Base-by-base conservation (phyloP, 148 eudicot genomes). In the Pouteria glomerata region DNA sequence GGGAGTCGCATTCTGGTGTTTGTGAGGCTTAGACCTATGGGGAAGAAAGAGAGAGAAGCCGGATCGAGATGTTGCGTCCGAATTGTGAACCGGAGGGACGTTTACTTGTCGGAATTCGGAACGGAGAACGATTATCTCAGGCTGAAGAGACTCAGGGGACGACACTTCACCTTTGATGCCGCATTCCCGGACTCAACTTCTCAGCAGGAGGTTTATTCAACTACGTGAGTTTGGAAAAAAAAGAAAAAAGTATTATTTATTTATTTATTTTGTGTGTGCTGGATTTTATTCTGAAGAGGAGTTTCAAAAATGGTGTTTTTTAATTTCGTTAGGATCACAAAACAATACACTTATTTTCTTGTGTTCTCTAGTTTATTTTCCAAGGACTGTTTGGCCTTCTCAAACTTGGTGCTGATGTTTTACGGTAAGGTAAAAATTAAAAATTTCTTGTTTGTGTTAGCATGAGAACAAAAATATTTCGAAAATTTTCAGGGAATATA, bases 91-190 rank as follows among this genome's bases (percentile, higher is more conserved):
- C 71, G 84, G 63, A 79, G 88, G 23, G 97, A 92, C 53, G 87
- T 92, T 78, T 92, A 84, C 62, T 69, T 92, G 85, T 88, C 97
- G 1, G 97, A 92, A 41, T 83, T 86, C 8, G 87, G 86, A 0
- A 79, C 80, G 0, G 97, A 92, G 74, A 77, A 85, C 50, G 97
- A 92, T 66, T 92, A 92, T 77, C 84, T 92, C 16, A 71, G 97
- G 84, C 81, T 92, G 41, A 92, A 90, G 84, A 88, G 97, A 73
- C 83, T 92, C 11, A 77, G 88, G 3, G 97, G 96, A 26, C 74
- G 97, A n/a, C 97, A 92, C 83, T 92, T 92, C 70, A 88, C 89
- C 0, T 92, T 92, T 74, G 97, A 92, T 79, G 85, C 96, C 39
- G 81, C 96, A 42, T 92, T 92, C 69, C 76, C 89, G 39, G 97